Evolutionary conservation across 805 yeast genomes (phyloP).

Genomic region (Zygosaccharomyces kombuchaensis): DNA sequence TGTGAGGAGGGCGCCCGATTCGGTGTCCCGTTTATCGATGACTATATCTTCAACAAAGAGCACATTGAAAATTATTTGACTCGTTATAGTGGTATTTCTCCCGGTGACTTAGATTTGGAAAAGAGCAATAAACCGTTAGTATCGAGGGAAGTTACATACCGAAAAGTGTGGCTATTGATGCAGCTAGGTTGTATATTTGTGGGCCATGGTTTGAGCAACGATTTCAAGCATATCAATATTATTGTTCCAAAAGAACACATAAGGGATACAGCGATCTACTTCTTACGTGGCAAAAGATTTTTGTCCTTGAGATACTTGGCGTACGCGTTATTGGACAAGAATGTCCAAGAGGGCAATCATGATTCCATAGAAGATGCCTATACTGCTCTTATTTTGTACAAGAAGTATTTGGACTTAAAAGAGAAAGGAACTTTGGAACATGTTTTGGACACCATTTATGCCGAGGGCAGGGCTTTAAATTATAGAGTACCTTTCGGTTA

Average conservation of each 20-base stretch:
- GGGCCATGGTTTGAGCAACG: conserved; percentile 90
- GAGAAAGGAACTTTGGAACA: conserved; percentile 55
- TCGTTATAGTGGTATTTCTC: conserved; percentile 87
- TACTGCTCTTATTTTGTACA: conserved; percentile 76
- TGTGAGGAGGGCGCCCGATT: conserved; percentile 61
- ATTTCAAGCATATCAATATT: conserved; percentile 88
- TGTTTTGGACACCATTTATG: conserved; percentile 61
- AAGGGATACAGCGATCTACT: conserved; percentile 82
- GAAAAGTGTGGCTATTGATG: conserved; percentile 83
- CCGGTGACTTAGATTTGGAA: conserved; percentile 78
- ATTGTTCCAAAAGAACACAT: conserved; percentile 84
- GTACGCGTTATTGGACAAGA: conserved; percentile 65
- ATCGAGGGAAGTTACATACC: conserved; percentile 73
- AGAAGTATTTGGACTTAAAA: conserved; percentile 61
- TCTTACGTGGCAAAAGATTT: conserved; percentile 70
- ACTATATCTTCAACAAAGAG: conserved; percentile 72
- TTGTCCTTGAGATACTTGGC: conserved; percentile 83
- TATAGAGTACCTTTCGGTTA: conserved; percentile 29
- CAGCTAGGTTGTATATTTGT: conserved; percentile 89
- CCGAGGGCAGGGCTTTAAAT: conserved; percentile 49
- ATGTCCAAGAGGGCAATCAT: conserved; percentile 89
- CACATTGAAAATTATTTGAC: conserved; percentile 83
- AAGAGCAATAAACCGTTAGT: conserved; percentile 67
- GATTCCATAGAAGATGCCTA: conserved; percentile 96
- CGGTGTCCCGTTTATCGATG: conserved; percentile 86